phyloP scores from a whole-genome alignment of 345 rosid genomes.

The Erodium maritimum region DNA sequence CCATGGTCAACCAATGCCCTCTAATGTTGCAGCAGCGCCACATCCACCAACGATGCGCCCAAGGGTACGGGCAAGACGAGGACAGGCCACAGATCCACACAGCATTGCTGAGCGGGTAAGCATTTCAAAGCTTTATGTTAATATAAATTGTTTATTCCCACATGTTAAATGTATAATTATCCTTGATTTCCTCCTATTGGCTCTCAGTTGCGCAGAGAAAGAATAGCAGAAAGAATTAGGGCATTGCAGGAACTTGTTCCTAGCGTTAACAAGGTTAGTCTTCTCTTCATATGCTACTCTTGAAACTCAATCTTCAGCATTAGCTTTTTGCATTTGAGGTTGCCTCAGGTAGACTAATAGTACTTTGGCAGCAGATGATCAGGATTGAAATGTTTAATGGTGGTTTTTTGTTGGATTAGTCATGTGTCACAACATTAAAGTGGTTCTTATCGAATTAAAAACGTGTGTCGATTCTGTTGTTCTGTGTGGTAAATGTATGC shows the following conservation, averaged over 20 bases:
- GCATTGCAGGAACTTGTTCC: constrained; percentile 75
- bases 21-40: constrained; percentile 16
- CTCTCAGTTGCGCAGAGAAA: constrained; percentile 53
- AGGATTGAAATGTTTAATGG: not conserved
- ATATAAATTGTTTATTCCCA: not conserved
- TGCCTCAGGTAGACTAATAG: not conserved
- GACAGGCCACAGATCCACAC: constrained; percentile 26
- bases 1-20: constrained; percentile 22
- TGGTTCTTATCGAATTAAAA: too few species aligned
- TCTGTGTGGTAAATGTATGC: too few species aligned
- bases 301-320: not conserved
- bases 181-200: not conserved
- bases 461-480: too few species aligned
- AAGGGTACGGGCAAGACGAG: constrained; percentile 22
- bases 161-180: not conserved
- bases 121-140: not conserved
- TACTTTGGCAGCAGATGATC: not conserved
- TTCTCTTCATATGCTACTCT: not conserved
- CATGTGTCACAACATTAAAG: too few species aligned
- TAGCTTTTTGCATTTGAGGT: not conserved
- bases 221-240: constrained; percentile 64
- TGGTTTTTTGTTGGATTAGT: not conserved
- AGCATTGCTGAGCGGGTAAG: constrained; percentile 23
- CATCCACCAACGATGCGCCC: constrained; percentile 22
- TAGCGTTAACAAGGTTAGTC: constrained; percentile 52